These are phyloP conservation scores for Vigna trinervia DNA, from an alignment of 306 rosid species.

Conservation along the genomic window DNA sequence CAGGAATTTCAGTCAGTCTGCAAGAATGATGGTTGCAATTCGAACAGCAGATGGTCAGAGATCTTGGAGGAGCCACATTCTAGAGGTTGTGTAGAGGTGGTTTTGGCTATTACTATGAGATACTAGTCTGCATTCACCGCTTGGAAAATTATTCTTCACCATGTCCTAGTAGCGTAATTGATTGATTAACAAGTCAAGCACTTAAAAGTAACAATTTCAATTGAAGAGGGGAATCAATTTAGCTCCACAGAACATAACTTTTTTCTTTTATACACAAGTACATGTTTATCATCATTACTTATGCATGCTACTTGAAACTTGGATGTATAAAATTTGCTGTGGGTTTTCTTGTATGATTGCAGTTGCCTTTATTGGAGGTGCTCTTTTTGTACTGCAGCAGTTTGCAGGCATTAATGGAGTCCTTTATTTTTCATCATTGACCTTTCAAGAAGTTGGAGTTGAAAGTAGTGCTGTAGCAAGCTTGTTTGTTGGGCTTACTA, in stretches of 20 bases:
- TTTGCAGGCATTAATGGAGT: conserved; percentile 92
- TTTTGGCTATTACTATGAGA: conserved; percentile 46
- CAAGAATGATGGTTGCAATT: conserved; percentile 78
- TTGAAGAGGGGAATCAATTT: conserved; percentile 12
- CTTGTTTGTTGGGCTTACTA: conserved; percentile 82
- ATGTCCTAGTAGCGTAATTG: background rate
- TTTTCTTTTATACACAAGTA: conserved; percentile 14
- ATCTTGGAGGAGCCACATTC: conserved; percentile 80
- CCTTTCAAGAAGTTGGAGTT: conserved; percentile 85
- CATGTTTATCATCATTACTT: conserved; percentile 15
- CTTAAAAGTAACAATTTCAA: conserved; percentile 21
- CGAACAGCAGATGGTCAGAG: conserved; percentile 77
- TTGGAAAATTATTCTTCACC: conserved; percentile 8
- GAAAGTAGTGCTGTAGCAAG: conserved; percentile 75
- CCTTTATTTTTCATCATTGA: conserved; percentile 88
- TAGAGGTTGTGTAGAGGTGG: conserved; percentile 92
- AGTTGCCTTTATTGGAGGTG: conserved; percentile 83
- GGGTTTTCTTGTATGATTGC: conserved; percentile 53
- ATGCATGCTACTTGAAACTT: background rate
- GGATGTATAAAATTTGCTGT: conserved; percentile 31
- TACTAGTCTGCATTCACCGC: conserved; percentile 15
- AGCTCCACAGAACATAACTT: conserved; percentile 17
- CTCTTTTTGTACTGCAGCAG: conserved; percentile 89
- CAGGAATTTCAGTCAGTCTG: conserved; percentile 76
- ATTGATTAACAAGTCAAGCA: conserved; percentile 27